A percentile compares a stretch with the other conserved stretches of the same genome.
These are phyloP conservation scores for Hypoxylon fragiforme DNA, from an alignment of 495 filamentous ascomycete species.

Conservation along the genomic window DNA sequence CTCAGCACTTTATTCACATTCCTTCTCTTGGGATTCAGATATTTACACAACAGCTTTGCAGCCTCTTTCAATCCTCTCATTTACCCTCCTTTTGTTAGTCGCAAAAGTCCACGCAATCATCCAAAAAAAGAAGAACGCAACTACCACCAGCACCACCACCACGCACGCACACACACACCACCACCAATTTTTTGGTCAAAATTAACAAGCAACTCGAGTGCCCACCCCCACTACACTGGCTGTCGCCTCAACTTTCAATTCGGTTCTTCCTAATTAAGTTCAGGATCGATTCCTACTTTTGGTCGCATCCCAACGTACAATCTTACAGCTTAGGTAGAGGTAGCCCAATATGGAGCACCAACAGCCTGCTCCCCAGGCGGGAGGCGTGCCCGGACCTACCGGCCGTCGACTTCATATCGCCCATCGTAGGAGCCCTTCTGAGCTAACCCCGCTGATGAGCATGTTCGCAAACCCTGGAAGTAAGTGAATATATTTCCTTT, in stretches of 20 bases:
- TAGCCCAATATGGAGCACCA: constrained; percentile 75
- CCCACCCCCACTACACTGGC: constrained; percentile 19
- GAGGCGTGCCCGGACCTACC: constrained; percentile 76
- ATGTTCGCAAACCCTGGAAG: constrained; percentile 64
- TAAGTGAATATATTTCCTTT: constrained; percentile 45
- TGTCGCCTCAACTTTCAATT: constrained; percentile 26
- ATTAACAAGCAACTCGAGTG: constrained; percentile 17
- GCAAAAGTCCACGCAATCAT: constrained; percentile 42
- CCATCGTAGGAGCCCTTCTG: constrained; percentile 94
- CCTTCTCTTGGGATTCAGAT: constrained; percentile 35
- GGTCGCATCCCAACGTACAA: constrained; percentile 58
- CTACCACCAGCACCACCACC: too few species aligned
- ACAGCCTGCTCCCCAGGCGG: constrained; percentile 56
- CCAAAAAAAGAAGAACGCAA: constrained; percentile 30
- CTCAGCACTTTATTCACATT: constrained; percentile 38
- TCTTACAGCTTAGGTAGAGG: constrained; percentile 23
- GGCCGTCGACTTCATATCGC: constrained; percentile 96
- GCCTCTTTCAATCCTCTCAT: constrained; percentile 50
- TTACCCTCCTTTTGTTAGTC: constrained; percentile 48
- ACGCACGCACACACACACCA: too few species aligned
- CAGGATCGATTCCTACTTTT: constrained; percentile 8
- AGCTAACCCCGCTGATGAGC: constrained; percentile 98
- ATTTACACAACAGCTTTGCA: constrained; percentile 26
- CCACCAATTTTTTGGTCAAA: constrained; percentile 15
- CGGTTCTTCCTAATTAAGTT: constrained; percentile 13